Evolutionary conservation across 2,329 filamentous ascomycete genomes (phyloP).

Genomic region (Penicillium sp.): DNA sequence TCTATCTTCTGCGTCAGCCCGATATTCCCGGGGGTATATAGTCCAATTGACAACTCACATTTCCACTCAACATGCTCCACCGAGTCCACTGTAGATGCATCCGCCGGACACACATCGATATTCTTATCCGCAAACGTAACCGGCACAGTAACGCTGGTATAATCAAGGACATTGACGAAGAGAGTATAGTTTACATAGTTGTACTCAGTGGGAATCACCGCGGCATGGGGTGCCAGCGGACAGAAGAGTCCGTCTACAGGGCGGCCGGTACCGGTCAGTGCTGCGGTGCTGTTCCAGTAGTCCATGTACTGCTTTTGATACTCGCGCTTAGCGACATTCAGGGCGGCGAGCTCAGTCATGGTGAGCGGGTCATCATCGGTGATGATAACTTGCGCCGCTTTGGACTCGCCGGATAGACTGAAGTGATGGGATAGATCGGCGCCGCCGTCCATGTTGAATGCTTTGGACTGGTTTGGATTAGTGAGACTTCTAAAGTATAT

Average conservation of each 20-base stretch:
- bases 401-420: slow-evolving; percentile 57
- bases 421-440: slow-evolving; percentile 55
- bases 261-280: slow-evolving; percentile 52
- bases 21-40: neutral
- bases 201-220: slow-evolving; percentile 46
- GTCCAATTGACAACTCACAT: slow-evolving; percentile 45
- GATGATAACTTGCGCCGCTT: slow-evolving; percentile 48
- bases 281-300: slow-evolving; percentile 62
- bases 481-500: neutral
- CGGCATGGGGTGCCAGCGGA: slow-evolving; percentile 46
- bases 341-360: slow-evolving; percentile 47
- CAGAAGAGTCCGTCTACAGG: slow-evolving; percentile 57
- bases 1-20: slow-evolving; percentile 35
- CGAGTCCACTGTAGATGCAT: slow-evolving; percentile 45
- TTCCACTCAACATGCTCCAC: slow-evolving; percentile 51
- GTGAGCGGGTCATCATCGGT: slow-evolving; percentile 34
- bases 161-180: slow-evolving; percentile 60
- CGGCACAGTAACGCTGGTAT: slow-evolving; percentile 57
- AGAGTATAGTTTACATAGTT: slow-evolving; percentile 50
- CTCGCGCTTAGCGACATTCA: slow-evolving; percentile 57
- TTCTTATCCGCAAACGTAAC: slow-evolving; percentile 57
- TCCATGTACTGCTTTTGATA: slow-evolving; percentile 63
- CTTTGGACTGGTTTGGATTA: slow-evolving; percentile 25
- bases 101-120: slow-evolving; percentile 47
- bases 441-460: slow-evolving; percentile 50